Conservation (phyloP, 1,139 yeast genomes). For the Meyerozyma carpophila region DNA sequence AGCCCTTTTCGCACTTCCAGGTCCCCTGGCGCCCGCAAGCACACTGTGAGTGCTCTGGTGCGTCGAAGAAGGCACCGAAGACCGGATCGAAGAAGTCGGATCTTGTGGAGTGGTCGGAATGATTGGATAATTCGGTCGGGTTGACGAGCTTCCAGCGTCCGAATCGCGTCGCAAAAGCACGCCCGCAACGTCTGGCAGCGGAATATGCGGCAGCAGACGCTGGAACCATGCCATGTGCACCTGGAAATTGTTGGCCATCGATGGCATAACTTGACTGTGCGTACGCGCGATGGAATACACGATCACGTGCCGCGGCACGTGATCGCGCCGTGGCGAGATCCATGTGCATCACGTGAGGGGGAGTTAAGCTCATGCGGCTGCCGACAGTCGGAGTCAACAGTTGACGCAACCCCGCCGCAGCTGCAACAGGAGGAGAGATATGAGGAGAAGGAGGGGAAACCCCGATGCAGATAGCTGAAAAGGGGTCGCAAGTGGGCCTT, state of each 20-base stretch:
- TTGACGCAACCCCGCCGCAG: not conserved
- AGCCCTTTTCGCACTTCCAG: no score
- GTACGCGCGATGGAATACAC: not conserved
- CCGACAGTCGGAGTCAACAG: not conserved
- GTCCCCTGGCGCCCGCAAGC: no score
- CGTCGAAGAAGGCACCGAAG: not conserved
- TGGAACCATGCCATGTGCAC: slow-evolving; percentile 9
- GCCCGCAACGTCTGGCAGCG: slow-evolving; percentile 4
- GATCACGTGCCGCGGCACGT: not conserved
- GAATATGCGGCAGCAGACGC: slow-evolving; percentile 7
- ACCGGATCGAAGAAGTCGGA: not conserved
- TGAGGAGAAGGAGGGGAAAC: not conserved
- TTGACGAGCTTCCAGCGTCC: not conserved
- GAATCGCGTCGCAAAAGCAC: slow-evolving; percentile 5
- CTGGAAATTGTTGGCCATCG: slow-evolving; percentile 7
- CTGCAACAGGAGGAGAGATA: not conserved
- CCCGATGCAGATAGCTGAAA: not conserved
- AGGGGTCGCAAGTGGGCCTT: not conserved
- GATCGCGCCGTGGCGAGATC: no score
- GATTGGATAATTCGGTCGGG: not conserved
- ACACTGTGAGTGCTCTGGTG: not conserved
- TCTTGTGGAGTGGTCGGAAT: not conserved
- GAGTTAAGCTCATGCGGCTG: not conserved
- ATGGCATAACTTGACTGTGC: not conserved
- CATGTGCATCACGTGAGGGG: not conserved